A percentile compares a stretch with the other conserved stretches of the same genome.
Conservation (phyloP, 495 filamentous ascomycete species). For the Rhypophila decipiens region DNA sequence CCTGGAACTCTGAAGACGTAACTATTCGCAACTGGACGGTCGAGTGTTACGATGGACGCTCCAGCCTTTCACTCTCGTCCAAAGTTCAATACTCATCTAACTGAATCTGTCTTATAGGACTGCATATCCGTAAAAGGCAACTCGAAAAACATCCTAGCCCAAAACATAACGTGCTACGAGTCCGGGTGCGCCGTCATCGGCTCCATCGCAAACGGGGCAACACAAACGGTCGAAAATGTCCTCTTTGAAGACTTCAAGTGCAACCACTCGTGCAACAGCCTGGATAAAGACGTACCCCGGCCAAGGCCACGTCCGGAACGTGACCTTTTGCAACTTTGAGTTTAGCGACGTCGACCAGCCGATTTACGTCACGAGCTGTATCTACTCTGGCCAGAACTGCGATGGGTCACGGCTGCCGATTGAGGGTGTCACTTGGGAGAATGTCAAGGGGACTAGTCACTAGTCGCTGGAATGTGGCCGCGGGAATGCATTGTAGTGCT, state of each 20-base stretch:
- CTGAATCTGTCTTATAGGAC: too few species aligned
- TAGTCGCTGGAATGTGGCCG: constrained; percentile 46
- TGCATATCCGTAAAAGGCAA: constrained; percentile 57
- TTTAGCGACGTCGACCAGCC: constrained; percentile 46
- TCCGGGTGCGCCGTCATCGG: constrained; percentile 33
- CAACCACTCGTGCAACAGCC: constrained; percentile 43
- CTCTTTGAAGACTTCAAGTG: constrained; percentile 36
- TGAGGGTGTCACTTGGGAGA: constrained; percentile 46
- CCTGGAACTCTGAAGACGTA: constrained; percentile 37
- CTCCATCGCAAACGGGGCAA: constrained; percentile 24
- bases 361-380: constrained; percentile 53
- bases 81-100: too few species aligned
- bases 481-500: constrained; percentile 48
- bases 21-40: constrained; percentile 38
- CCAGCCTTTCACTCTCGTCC: too few species aligned
- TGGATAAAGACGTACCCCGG: constrained; percentile 52
- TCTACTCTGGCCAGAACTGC: constrained; percentile 45
- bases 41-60: constrained; percentile 26
- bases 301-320: constrained; percentile 39
- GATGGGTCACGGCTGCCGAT: constrained; percentile 45
- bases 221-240: constrained; percentile 33
- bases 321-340: constrained; percentile 45
- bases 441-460: constrained; percentile 54
- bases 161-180: constrained; percentile 35
- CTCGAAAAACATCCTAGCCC: constrained; percentile 45